Evolutionary conservation across 345 rosid genomes (phyloP).

Genomic region (Camelina neglecta): DNA sequence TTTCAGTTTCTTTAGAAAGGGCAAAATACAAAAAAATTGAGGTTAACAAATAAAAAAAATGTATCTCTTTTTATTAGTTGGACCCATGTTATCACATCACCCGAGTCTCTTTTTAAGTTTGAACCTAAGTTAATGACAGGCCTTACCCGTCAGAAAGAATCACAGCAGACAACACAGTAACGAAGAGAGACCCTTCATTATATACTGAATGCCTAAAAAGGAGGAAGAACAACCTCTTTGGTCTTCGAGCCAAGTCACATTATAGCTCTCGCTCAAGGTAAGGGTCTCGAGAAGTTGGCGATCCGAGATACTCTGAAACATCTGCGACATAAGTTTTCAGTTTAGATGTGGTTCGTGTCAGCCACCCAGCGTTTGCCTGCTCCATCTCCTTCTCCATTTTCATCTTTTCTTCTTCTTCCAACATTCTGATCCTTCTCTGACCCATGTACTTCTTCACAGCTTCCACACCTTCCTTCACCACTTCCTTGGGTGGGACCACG

Average conservation of each 20-base stretch:
- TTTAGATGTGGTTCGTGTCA: slow-evolving; percentile 83
- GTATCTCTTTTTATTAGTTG: slow-evolving; percentile 14
- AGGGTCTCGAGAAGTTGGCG: slow-evolving; percentile 60
- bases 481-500: slow-evolving; percentile 65
- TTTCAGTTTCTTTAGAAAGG: background rate
- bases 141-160: slow-evolving; percentile 32
- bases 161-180: slow-evolving; percentile 12
- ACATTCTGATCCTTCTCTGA: slow-evolving; percentile 66
- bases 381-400: slow-evolving; percentile 57
- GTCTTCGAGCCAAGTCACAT: slow-evolving; percentile 29
- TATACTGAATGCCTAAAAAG: slow-evolving; percentile 20
- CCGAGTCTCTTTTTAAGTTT: background rate
- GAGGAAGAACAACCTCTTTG: slow-evolving; percentile 14
- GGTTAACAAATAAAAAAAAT: slow-evolving; percentile 6
- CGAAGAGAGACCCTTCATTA: slow-evolving; percentile 24
- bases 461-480: slow-evolving; percentile 71
- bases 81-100: background rate
- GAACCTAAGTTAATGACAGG: slow-evolving; percentile 28
- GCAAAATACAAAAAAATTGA: slow-evolving; percentile 14
- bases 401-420: slow-evolving; percentile 72
- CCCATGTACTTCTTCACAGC: slow-evolving; percentile 73
- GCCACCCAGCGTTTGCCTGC: slow-evolving; percentile 67
- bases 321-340: slow-evolving; percentile 58
- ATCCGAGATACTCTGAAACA: slow-evolving; percentile 57
- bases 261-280: slow-evolving; percentile 72